Evolutionary conservation across 139 green algal species (phyloP), one percentile per base, ranked within the genome.

Genomic region (Monoraphidium neglectum): DNA sequence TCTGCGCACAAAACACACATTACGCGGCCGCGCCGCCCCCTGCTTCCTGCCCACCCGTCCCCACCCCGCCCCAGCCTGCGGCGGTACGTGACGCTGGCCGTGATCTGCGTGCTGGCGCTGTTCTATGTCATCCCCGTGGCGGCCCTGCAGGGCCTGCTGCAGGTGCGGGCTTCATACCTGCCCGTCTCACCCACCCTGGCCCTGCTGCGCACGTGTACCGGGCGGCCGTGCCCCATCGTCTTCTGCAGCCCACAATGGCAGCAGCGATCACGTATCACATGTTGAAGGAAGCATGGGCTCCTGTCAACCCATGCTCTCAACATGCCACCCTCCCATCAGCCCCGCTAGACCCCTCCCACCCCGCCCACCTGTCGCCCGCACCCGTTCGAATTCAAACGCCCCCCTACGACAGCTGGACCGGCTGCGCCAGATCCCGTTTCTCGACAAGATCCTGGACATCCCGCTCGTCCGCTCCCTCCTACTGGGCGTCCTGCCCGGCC

Each of bases 341-440:
- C 43, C 12, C 12, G 43, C 8, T 12, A 51, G 12, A 51, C 43
- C 43, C 43, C 12, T 8, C 43, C 96, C 0, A 96, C 43, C 8
- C 43, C 12, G 8, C 43, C 43, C 43, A 12, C 43, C 12, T 12
- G 8, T 51, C 43, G 8, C 12, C 43, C 43, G 8, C 43, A 93
- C 8, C 67, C 93, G 70, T 96, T 77, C 90, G 21, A 63, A 63
- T 13, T 30, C 8, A 51, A 51, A 51, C 43, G 12, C 43, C 43
- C n/a, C n/a, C n/a, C n/a, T n/a, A n/a, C n/a, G 12, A 46, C 72
- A 78, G 61, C 13, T 82, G 43, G 76, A 71, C 23, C 23, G 46
- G 51, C 76, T 80, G 32, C 36, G 65, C 18, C 3, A 40, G 23
- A 10, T 60, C 1, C 74, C 64, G 4, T 63, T 74, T 2, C 54